A percentile compares a stretch with the other conserved stretches of the same genome.
Conservation (phyloP, 129 eudicot species). For the Flaveria sonorensis region DNA sequence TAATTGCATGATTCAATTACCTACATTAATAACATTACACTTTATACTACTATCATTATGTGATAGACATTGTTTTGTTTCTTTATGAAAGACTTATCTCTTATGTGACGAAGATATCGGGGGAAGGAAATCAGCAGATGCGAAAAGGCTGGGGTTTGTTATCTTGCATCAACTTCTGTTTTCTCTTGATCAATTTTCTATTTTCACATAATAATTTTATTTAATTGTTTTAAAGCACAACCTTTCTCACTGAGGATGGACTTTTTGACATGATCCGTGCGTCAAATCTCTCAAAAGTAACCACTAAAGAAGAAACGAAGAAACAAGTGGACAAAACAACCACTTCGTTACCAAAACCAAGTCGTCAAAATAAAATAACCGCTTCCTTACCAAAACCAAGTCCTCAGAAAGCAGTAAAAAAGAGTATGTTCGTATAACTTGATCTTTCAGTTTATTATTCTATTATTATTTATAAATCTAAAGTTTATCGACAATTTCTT, state of each 20-base stretch:
- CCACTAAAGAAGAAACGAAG: conserved; percentile 39
- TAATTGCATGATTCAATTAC: conserved; percentile 16
- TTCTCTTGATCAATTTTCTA: not conserved
- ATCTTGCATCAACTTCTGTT: conserved; percentile 3
- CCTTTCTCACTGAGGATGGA: conserved; percentile 88
- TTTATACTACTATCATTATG: conserved; percentile 2
- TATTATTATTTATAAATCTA: not conserved
- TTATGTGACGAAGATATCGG: conserved; percentile 97
- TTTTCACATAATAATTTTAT: conserved; percentile 4
- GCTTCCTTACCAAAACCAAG: conserved; percentile 31
- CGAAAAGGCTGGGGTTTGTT: conserved; percentile 88
- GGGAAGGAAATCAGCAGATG: conserved; percentile 82
- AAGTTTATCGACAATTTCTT: conserved; percentile 8
- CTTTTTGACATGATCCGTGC: conserved; percentile 84
- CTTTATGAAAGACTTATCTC: conserved; percentile 65
- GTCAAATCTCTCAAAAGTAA: conserved; percentile 57
- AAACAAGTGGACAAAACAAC: conserved; percentile 50
- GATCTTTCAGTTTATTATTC: conserved; percentile 3
- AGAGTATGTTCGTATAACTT: conserved; percentile 46
- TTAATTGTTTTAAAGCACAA: conserved; percentile 48
- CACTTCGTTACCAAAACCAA: conserved; percentile 31
- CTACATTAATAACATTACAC: not conserved
- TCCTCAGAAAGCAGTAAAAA: conserved; percentile 52
- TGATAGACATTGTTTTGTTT: conserved; percentile 25
- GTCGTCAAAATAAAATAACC: conserved; percentile 19